Evolutionary conservation across 768 basidiomycete species (phyloP).

Genomic region (Termitomyces sp.): DNA sequence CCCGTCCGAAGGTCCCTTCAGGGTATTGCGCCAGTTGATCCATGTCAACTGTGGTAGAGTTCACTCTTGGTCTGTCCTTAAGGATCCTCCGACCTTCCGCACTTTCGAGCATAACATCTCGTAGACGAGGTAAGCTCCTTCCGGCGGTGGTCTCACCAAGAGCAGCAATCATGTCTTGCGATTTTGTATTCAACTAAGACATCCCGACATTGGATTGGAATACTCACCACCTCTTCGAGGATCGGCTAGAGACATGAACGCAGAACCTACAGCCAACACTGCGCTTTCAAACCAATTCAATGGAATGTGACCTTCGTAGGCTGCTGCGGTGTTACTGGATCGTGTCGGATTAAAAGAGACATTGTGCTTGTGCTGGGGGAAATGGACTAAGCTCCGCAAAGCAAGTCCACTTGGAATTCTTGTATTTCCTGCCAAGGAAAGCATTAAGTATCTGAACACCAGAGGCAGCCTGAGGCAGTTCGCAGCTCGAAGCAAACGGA

Average conservation of each 20-base stretch:
- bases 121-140: slow-evolving; percentile 66
- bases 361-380: background rate
- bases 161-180: slow-evolving; percentile 89
- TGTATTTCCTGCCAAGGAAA: background rate
- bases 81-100: slow-evolving; percentile 83
- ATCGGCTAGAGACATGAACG: slow-evolving; percentile 74
- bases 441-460: too few relatives aligned
- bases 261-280: slow-evolving; percentile 83
- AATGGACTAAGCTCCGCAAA: background rate
- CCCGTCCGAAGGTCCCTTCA: slow-evolving; percentile 79
- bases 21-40: slow-evolving; percentile 58
- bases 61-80: slow-evolving; percentile 80
- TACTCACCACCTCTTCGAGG: slow-evolving; percentile 80
- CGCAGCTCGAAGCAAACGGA: background rate
- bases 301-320: slow-evolving; percentile 79
- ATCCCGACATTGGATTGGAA: background rate
- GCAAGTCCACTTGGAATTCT: background rate
- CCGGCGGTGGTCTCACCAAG: slow-evolving; percentile 92
- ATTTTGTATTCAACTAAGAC: background rate
- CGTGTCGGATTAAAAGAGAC: slow-evolving; percentile 2
- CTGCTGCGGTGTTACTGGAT: slow-evolving; percentile 34
- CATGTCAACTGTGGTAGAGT: slow-evolving; percentile 72
- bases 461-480: background rate
- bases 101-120: slow-evolving; percentile 73
- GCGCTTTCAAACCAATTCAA: slow-evolving; percentile 80